Evolutionary conservation across 768 basidiomycete species (phyloP), one percentile per base, ranked within the genome.

Genomic region (Hemileccinum rubropunctum): DNA sequence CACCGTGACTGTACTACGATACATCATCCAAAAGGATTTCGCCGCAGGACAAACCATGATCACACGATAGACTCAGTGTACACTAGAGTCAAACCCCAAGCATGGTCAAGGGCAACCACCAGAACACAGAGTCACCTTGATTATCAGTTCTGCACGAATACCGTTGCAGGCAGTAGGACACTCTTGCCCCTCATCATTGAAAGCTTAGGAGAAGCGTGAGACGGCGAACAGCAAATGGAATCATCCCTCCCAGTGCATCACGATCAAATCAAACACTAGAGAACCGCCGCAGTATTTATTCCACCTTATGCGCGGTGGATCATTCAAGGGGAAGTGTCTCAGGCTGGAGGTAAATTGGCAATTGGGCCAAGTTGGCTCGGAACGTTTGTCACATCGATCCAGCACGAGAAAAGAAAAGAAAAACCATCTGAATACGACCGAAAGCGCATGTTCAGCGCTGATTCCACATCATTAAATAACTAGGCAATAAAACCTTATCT

Each of bases 401-500:
- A 57, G 34, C 53, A 34, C 35, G 44, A n/a, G 34, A 35, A 41
- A 45, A 47, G 40, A 30, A 54, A 48, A 14, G 8, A 34, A 34
- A 34, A n/a, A 5, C 14, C 50, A 45, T 33, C 51, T 52, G 50
- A 48, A 50, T 42, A 44, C 26, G 26, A 47, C 46, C 21, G 41
- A 48, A 47, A 40, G 52, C 50, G 50, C 51, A 49, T 51, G 62
- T 45, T 58, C 52, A 62, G 49, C 27, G n/a, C 30, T 54, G 54
- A 17, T 59, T 42, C 50, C 39, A 46, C 20, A 40, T 39, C 42
- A 59, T 50, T 40, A 44, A 58, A 60, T 41, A 48, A 60, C 47
- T 18, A 30, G 37, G 36, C 23, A 51, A 53, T 60, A 51, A 58
- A 59, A 51, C 58, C 56, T 60, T 58, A 56, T 58, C 45, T 52